Evolutionary conservation across 371 early-diverging fungal species (phyloP).

Genomic region (Mucor plumbeus): DNA sequence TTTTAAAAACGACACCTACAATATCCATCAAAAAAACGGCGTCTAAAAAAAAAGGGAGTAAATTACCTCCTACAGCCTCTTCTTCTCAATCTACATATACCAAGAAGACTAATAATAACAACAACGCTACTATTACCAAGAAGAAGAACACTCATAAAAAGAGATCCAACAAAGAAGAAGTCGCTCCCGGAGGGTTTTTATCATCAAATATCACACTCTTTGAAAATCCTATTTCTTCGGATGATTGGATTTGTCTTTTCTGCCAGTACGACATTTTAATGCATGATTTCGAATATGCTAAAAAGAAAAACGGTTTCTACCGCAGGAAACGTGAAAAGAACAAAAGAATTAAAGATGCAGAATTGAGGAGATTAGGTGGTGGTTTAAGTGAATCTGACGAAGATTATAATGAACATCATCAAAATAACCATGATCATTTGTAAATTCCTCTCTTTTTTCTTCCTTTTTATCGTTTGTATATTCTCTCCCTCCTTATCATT

Average conservation of each 20-base stretch:
- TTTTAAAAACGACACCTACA: neutral
- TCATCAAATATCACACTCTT: slow-evolving; percentile 34
- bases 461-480: neutral
- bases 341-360: slow-evolving; percentile 15
- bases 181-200: slow-evolving; percentile 30
- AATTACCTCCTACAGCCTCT: neutral
- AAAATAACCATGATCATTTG: neutral
- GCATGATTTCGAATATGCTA: slow-evolving; percentile 34
- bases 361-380: slow-evolving; percentile 1
- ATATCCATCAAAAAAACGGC: neutral
- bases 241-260: slow-evolving; percentile 55
- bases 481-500: neutral
- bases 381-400: neutral
- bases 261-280: slow-evolving; percentile 50
- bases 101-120: slow-evolving; percentile 6
- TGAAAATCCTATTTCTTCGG: slow-evolving; percentile 31
- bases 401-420: neutral
- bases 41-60: slow-evolving; percentile 8
- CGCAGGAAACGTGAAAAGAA: slow-evolving; percentile 33
- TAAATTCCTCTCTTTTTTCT: neutral
- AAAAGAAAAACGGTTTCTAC: slow-evolving; percentile 43
- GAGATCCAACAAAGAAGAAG: slow-evolving; percentile 17
- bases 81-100: neutral
- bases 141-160: slow-evolving; percentile 13
- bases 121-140: neutral